A percentile compares a stretch with the other conserved stretches of the same genome.
Conservation (phyloP, 352 stramenopile species). For the Phytophthora pinifolia region DNA sequence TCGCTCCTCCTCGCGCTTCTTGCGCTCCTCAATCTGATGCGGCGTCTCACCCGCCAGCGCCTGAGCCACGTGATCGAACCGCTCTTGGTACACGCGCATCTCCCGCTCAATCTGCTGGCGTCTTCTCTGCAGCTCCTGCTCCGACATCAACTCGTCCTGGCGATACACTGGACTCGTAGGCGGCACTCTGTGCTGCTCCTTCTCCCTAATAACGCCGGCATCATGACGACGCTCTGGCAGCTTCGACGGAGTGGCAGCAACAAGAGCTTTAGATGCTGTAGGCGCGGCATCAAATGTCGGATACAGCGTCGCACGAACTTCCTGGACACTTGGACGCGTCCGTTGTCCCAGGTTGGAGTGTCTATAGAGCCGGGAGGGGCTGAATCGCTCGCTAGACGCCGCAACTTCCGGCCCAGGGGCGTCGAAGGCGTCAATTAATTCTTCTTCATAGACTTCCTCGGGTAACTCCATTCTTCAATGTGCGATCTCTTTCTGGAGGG, state of each 20-base stretch:
- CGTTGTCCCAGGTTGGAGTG: conserved; percentile 1
- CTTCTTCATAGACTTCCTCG: conserved; percentile 48
- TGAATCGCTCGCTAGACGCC: conserved; percentile 3
- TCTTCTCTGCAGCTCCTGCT: conserved; percentile 27
- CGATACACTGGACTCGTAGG: conserved; percentile 1
- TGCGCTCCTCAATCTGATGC: conserved; percentile 62
- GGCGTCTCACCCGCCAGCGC: conserved; percentile 62
- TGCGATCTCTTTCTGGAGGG: conserved; percentile 16
- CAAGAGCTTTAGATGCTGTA: too few species aligned
- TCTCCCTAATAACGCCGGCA: too few species aligned
- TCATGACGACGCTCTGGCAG: too few species aligned
- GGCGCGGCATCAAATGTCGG: conserved; percentile 31
- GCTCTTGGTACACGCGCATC: conserved; percentile 42
- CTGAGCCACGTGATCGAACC: conserved; percentile 61
- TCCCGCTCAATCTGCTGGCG: conserved; percentile 41
- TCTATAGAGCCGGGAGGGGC: not conserved
- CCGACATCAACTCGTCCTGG: conserved; percentile 12
- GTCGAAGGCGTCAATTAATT: conserved; percentile 75
- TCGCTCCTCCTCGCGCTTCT: conserved; percentile 47
- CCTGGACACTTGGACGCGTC: conserved; percentile 6
- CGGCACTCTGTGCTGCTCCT: too few species aligned
- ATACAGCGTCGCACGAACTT: conserved; percentile 21
- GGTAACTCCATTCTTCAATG: conserved; percentile 23
- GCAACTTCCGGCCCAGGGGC: conserved; percentile 5
- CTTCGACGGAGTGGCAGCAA: too few species aligned